Evolutionary conservation across 345 rosid genomes (phyloP), one percentile per base, ranked within the genome.

Genomic region (Toxicodendron radicans): DNA sequence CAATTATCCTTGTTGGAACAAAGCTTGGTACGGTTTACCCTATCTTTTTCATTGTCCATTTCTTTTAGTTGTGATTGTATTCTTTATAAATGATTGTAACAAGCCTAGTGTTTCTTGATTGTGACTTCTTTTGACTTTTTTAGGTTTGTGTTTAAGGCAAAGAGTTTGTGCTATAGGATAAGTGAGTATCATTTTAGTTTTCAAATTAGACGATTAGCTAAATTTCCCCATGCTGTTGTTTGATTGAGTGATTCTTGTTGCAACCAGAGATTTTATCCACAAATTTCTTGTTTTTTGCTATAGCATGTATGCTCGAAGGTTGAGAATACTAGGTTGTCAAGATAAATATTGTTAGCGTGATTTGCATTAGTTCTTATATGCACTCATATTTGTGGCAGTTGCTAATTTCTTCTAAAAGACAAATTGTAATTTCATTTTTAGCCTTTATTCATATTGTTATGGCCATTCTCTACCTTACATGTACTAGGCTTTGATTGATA

Each of bases 1-100:
- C 94, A 51, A 81, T 91, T 45, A 82, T 91, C 75, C 97, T 92
- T 18, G 97, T 92, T 75, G 97, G 97, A 76, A 92, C 97, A n/a
- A 91, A 92, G 83, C 92, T 92, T 72, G 98, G 97, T 91, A 83
- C 63, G 69, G 5, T 53, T 3, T 51, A 2, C 18, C 18, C 5
- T 16, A 51, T n/a, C n/a, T n/a, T n/a, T n/a, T n/a, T n/a, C n/a
- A n/a, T n/a, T n/a, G n/a, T n/a, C n/a, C n/a, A n/a, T n/a, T n/a
- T n/a, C n/a, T n/a, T n/a, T n/a, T n/a, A n/a, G n/a, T n/a, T n/a
- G n/a, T n/a, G n/a, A 52, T 43, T 16, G 1, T 21, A 21, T 11
- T 72, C 35, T 48, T 46, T 48, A 7, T 30, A 7, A 43, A 4
- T 48, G 68, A 23, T 63, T 20, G 18, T 70, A 3, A 18, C 13